Evolutionary conservation across 768 basidiomycete species (phyloP).

Genomic region (Lepiota venenata): DNA sequence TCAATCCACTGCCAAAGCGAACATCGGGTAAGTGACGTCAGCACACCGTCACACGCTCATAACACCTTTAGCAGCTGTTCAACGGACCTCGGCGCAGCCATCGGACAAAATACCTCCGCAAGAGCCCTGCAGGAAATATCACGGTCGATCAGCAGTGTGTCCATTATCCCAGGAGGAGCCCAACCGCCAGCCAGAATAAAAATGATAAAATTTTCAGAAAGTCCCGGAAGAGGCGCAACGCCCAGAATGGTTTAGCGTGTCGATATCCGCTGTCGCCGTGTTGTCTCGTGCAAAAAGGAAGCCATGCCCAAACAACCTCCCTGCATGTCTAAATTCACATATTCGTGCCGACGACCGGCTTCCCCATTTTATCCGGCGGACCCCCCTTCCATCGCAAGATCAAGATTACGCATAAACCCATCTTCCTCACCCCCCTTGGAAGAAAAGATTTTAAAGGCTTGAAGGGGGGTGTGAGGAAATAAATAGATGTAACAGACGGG

Average conservation of each 20-base stretch:
- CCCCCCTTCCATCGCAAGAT: neutral
- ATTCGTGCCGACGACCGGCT: neutral
- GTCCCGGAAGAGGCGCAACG: neutral
- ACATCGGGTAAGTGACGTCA: slow-evolving; percentile 15
- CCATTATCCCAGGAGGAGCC: neutral
- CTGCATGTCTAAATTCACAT: neutral
- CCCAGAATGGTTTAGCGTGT: neutral
- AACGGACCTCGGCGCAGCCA: slow-evolving; percentile 80
- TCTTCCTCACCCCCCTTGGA: neutral
- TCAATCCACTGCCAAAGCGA: slow-evolving; percentile 43
- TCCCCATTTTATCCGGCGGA: neutral
- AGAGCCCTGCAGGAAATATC: slow-evolving; percentile 53
- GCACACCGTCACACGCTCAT: slow-evolving; percentile 3
- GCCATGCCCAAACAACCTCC: neutral
- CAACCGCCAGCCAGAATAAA: neutral
- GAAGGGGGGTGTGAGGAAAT: no score
- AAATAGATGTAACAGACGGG: neutral
- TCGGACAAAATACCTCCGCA: slow-evolving; percentile 86
- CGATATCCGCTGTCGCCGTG: neutral
- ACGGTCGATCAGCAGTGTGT: slow-evolving; percentile 3
- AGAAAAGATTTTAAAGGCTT: neutral
- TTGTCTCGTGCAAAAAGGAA: neutral
- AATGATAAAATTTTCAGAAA: neutral
- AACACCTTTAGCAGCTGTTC: slow-evolving; percentile 1
- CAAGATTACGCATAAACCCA: neutral